A percentile compares a stretch with the other conserved stretches of the same genome.
phyloP scores from a whole-genome alignment of 805 yeast species.

The Blastobotrys americana region DNA sequence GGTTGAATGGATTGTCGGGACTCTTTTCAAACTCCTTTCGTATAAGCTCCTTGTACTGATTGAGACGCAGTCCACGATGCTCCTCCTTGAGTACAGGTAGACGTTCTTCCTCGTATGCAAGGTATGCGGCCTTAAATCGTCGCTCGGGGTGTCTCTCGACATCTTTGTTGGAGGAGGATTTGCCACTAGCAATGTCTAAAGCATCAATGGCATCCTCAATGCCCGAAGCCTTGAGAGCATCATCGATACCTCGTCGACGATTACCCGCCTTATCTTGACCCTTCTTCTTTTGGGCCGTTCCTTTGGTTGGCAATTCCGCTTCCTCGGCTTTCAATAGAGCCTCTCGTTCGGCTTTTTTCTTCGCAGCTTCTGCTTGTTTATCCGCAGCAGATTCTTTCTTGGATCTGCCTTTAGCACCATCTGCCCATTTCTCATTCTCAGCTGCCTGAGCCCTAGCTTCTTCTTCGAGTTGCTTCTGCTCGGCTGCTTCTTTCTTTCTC shows the following conservation, averaged over 20 bases:
- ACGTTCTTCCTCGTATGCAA: slow-evolving; percentile 63
- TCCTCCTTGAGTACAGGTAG: slow-evolving; percentile 68
- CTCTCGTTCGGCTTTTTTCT: slow-evolving; percentile 78
- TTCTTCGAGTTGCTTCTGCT: slow-evolving; percentile 48
- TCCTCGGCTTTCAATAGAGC: slow-evolving; percentile 58
- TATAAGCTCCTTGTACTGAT: slow-evolving; percentile 66
- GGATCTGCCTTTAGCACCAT: slow-evolving; percentile 63
- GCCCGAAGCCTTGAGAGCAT: slow-evolving; percentile 63
- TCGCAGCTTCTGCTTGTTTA: slow-evolving; percentile 68
- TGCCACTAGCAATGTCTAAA: slow-evolving; percentile 53
- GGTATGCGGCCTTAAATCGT: slow-evolving; percentile 73
- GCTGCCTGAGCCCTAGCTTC: slow-evolving; percentile 40
- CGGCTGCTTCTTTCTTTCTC: slow-evolving; percentile 57
- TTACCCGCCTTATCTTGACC: slow-evolving; percentile 64
- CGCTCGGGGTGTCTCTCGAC: slow-evolving; percentile 86
- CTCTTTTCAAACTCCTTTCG: slow-evolving; percentile 77
- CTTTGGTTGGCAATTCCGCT: slow-evolving; percentile 53
- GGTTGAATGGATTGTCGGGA: slow-evolving; percentile 80
- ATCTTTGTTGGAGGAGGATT: slow-evolving; percentile 48
- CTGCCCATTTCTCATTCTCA: slow-evolving; percentile 61
- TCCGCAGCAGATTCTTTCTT: slow-evolving; percentile 63
- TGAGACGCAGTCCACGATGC: slow-evolving; percentile 70
- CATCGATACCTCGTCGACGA: slow-evolving; percentile 58
- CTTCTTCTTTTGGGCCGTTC: slow-evolving; percentile 46
- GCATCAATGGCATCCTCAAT: slow-evolving; percentile 76